These are phyloP conservation scores for Lithocarpus polystachyus DNA, from an alignment of 306 rosid species.

Conservation along the genomic window DNA sequence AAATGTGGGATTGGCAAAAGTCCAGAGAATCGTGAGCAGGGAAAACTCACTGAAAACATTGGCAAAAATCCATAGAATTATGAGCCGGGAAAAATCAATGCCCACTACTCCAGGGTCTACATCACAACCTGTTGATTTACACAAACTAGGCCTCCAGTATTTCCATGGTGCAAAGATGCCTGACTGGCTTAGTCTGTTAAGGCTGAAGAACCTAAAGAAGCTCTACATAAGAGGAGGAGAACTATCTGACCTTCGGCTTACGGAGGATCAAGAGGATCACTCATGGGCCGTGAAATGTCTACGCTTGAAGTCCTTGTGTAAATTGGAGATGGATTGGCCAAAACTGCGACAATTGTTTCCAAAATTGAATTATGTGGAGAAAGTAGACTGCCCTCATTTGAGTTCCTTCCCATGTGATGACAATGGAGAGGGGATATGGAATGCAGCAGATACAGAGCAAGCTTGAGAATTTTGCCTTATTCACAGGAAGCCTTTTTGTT, in stretches of 20 bases:
- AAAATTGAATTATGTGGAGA: background rate
- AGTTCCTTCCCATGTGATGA: background rate
- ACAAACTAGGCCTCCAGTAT: slow-evolving; percentile 18
- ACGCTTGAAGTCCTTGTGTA: background rate
- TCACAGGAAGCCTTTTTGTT: too few relatives aligned
- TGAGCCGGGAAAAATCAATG: too few relatives aligned
- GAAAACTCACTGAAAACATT: too few relatives aligned
- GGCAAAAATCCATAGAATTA: too few relatives aligned
- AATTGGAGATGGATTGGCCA: slow-evolving; percentile 4
- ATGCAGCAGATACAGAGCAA: background rate
- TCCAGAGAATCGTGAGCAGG: too few relatives aligned
- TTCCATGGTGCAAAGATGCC: background rate
- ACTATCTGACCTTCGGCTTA: background rate
- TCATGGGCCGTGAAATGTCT: background rate
- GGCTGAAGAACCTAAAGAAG: background rate
- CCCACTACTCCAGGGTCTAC: background rate
- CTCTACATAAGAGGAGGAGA: slow-evolving; percentile 17
- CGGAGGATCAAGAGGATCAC: too few relatives aligned
- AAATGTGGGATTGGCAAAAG: too few relatives aligned
- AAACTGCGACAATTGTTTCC: slow-evolving; percentile 4
- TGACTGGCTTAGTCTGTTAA: background rate
- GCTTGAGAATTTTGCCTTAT: too few relatives aligned
- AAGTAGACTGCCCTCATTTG: background rate
- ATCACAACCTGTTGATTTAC: background rate
- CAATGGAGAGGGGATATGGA: slow-evolving; percentile 11